Evolutionary conservation across 1,284 basidiomycete species (phyloP).

Genomic region (Mycena sp.): DNA sequence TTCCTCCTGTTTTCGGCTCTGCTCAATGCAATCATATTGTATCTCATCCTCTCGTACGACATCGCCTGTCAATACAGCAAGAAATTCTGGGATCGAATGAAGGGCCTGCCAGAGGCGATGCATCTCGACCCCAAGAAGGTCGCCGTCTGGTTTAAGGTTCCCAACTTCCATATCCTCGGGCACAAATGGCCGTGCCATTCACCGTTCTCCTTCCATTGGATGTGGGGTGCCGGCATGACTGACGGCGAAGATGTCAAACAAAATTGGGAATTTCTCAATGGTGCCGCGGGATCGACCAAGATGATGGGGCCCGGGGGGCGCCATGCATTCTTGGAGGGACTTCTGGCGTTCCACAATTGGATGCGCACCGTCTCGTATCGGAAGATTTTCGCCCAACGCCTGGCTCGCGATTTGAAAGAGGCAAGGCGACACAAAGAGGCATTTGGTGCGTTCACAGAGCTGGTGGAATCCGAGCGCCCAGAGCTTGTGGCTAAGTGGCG

Average conservation of each 20-base stretch:
- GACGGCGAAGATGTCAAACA: no score
- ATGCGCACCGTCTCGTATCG: neutral
- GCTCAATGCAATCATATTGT: neutral
- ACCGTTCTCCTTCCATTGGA: neutral
- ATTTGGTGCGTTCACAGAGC: neutral
- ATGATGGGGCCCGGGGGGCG: neutral
- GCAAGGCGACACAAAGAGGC: slow-evolving; percentile 8
- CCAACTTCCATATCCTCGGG: slow-evolving; percentile 21
- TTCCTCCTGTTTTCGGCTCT: neutral
- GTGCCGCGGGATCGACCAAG: neutral
- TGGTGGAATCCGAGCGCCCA: neutral
- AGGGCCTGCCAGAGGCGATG: neutral
- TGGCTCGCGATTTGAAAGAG: neutral
- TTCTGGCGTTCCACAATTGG: neutral
- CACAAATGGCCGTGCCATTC: neutral
- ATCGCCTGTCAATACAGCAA: slow-evolving; percentile 10
- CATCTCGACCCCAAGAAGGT: neutral
- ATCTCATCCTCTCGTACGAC: slow-evolving; percentile 1
- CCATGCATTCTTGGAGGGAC: neutral
- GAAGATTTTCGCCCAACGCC: neutral
- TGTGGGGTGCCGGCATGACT: neutral
- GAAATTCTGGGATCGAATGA: slow-evolving; percentile 7
- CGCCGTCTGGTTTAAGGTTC: slow-evolving; percentile 1
- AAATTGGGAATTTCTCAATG: no score
- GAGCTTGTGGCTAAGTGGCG: slow-evolving; percentile 4